Conservation (phyloP, 2,329 filamentous ascomycete genomes). For the Aphanoascus verrucosus region DNA sequence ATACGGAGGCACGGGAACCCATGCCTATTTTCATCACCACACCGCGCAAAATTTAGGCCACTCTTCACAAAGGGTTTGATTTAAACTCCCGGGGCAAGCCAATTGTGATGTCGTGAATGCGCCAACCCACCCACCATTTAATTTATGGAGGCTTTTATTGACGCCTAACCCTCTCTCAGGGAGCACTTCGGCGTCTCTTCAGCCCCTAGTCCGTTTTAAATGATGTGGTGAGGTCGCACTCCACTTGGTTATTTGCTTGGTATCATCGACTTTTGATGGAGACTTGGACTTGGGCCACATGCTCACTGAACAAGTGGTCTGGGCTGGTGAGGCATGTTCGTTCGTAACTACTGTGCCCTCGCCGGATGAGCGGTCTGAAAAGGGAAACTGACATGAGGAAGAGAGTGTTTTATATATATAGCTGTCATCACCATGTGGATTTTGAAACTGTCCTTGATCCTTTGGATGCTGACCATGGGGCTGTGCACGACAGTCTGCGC, state of each 20-base stretch:
- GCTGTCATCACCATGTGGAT: not conserved
- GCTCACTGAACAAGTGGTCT: not conserved
- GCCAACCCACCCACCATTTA: not conserved
- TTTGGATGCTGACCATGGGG: not conserved
- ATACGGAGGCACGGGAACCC: too few species aligned
- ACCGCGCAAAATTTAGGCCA: too few species aligned
- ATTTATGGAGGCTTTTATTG: too few species aligned
- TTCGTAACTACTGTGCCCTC: not conserved
- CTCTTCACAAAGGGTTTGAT: too few species aligned
- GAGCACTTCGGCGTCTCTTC: not conserved
- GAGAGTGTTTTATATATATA: not conserved
- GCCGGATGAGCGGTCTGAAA: too few species aligned
- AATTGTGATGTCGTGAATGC: not conserved
- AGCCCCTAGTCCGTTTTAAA: not conserved
- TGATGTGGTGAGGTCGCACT: not conserved
- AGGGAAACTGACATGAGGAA: not conserved
- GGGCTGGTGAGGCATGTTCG: not conserved
- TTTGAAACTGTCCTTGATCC: not conserved
- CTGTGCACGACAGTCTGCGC: not conserved
- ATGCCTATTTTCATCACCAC: too few species aligned
- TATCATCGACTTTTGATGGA: not conserved
- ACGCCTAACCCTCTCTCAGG: not conserved
- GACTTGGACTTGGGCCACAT: not conserved
- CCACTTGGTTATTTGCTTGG: slow-evolving; percentile 1
- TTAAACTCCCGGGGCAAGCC: too few species aligned